phyloP scores from a whole-genome alignment of 2,329 filamentous ascomycete species.

The Colletotrichum lupini region DNA sequence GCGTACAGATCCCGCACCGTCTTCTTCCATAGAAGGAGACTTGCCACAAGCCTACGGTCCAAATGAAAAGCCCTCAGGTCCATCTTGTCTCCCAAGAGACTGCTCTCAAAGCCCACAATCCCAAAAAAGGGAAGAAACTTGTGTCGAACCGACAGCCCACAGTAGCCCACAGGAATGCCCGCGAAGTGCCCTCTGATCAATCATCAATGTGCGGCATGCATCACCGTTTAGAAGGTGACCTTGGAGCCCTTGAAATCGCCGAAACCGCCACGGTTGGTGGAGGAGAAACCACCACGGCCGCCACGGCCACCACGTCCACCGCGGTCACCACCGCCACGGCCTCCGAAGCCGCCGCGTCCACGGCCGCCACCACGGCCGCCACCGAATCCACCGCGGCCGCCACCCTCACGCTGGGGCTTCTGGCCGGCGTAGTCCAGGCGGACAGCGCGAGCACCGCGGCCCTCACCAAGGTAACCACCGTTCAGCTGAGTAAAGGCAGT shows the following conservation, averaged over 20 bases:
- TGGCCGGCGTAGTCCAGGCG: conserved; percentile 85
- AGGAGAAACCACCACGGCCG: conserved; percentile 63
- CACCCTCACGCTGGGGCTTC: conserved; percentile 67
- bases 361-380: conserved; percentile 60
- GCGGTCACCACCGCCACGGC: conserved; percentile 59
- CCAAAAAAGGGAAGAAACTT: conserved; percentile 45
- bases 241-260: conserved; percentile 76
- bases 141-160: conserved; percentile 68
- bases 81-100: conserved; percentile 59
- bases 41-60: conserved; percentile 47
- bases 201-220: conserved; percentile 48
- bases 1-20: conserved; percentile 32
- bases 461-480: conserved; percentile 70
- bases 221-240: conserved; percentile 70
- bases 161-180: conserved; percentile 60
- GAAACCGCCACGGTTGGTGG: conserved; percentile 51
- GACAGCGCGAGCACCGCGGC: conserved; percentile 78
- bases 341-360: conserved; percentile 62
- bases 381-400: conserved; percentile 48
- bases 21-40: conserved; percentile 16
- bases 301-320: conserved; percentile 64
- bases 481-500: conserved; percentile 76
- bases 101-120: conserved; percentile 66
- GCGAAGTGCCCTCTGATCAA: conserved; percentile 56
- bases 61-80: conserved; percentile 64